Conservation (phyloP, 2,329 filamentous ascomycete species). For the Byssoonygena ceratinophila region DNA sequence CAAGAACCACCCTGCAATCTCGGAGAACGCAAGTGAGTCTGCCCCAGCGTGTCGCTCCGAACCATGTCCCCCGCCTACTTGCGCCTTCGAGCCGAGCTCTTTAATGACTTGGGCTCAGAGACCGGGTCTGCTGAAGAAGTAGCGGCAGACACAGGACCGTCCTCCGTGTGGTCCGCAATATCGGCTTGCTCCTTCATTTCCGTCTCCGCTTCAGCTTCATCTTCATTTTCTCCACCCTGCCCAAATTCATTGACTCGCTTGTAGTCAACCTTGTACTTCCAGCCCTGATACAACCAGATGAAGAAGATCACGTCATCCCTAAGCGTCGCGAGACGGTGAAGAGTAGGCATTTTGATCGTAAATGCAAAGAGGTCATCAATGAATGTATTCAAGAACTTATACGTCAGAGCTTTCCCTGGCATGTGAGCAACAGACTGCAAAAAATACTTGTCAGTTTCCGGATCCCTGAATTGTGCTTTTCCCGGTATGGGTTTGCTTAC, state of each 20-base stretch:
- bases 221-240: conserved; percentile 88
- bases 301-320: conserved; percentile 98
- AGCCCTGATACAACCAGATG: conserved; percentile 89
- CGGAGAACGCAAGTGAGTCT: not conserved
- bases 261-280: conserved; percentile 85
- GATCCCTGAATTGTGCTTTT: not conserved
- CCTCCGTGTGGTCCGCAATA: conserved; percentile 10
- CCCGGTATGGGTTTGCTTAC: conserved; percentile 31
- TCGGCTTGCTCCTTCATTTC: conserved; percentile 10
- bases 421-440: conserved; percentile 71
- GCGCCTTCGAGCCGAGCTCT: conserved; percentile 14
- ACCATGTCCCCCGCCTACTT: conserved; percentile 8
- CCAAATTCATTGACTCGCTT: conserved; percentile 93
- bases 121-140: conserved; percentile 6
- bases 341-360: conserved; percentile 96
- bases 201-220: conserved; percentile 45
- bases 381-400: conserved; percentile 98
- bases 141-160: not conserved
- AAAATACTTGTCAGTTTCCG: not conserved
- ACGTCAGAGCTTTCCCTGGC: conserved; percentile 91
- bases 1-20: conserved; percentile 5
- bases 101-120: conserved; percentile 2
- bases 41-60: not conserved
- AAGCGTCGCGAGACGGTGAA: conserved; percentile 84
- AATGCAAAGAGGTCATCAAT: conserved; percentile 98